Evolutionary conservation across 768 basidiomycete species (phyloP).

Genomic region (Suillus fuscotomentosus): DNA sequence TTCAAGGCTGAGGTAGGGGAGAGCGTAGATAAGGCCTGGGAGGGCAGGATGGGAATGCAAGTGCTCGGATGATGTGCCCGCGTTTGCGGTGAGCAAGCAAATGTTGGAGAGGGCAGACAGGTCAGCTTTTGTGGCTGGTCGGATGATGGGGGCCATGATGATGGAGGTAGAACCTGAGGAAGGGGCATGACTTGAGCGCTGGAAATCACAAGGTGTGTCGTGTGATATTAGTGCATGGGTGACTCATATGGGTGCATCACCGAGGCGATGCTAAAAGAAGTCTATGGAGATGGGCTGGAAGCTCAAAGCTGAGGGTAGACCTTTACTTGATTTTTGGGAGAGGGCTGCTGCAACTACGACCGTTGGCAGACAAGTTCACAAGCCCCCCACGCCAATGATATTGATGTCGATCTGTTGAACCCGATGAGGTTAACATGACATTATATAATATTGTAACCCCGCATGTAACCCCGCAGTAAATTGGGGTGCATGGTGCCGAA

Average conservation of each 20-base stretch:
- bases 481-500: background rate
- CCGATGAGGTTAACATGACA: too few relatives aligned
- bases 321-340: constrained; percentile 80
- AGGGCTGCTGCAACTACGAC: constrained; percentile 84
- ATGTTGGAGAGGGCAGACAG: constrained; percentile 59
- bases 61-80: constrained; percentile 62
- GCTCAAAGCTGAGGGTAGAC: constrained; percentile 39
- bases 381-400: background rate
- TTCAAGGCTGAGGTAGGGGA: constrained; percentile 68
- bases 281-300: background rate
- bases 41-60: constrained; percentile 64
- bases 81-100: constrained; percentile 73
- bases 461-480: constrained; percentile 6
- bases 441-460: constrained; percentile 3
- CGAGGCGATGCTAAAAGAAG: too few relatives aligned
- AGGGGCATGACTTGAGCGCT: background rate
- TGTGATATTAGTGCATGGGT: background rate
- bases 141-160: constrained; percentile 45
- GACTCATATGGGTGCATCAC: too few relatives aligned
- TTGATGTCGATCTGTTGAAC: background rate
- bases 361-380: constrained; percentile 65
- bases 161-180: background rate
- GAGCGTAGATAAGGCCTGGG: constrained; percentile 69
- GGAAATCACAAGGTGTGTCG: background rate
- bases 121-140: constrained; percentile 55